Conservation (phyloP, 345 rosid genomes). For the Lepidium sativum region DNA sequence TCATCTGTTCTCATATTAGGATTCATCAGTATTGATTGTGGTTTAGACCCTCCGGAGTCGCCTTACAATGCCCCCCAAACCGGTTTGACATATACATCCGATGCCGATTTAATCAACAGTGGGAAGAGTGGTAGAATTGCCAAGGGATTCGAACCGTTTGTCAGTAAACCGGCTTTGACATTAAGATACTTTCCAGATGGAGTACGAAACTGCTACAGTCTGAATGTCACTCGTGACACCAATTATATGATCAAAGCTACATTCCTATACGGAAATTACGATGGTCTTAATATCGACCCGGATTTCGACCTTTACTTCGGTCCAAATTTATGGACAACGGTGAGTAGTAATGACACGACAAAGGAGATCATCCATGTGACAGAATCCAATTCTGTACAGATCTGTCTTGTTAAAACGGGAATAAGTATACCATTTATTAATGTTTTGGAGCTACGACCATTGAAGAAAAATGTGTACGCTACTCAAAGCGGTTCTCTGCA, state of each 20-base stretch:
- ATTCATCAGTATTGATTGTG: conserved; percentile 35
- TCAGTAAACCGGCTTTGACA: not conserved
- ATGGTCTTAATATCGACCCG: conserved; percentile 7
- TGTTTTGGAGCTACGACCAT: not conserved
- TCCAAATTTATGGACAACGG: conserved; percentile 23
- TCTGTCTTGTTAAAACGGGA: conserved; percentile 36
- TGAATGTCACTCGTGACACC: conserved; percentile 14
- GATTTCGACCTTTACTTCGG: conserved; percentile 25
- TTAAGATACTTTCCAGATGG: conserved; percentile 36
- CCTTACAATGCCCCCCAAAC: conserved; percentile 12
- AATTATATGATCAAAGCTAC: conserved; percentile 28
- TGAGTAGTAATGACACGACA: not conserved
- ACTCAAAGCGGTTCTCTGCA: conserved; percentile 1
- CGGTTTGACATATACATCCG: conserved; percentile 26
- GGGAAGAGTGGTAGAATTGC: conserved; percentile 2
- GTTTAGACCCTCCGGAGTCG: conserved; percentile 3
- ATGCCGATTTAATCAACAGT: conserved; percentile 10
- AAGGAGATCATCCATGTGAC: conserved; percentile 24
- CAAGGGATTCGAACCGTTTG: not conserved
- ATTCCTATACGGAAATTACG: conserved; percentile 33
- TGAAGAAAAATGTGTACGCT: not conserved
- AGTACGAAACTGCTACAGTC: conserved; percentile 27
- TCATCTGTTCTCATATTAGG: conserved; percentile 5
- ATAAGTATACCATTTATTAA: conserved; percentile 22
- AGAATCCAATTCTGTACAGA: not conserved